Conservation (phyloP, 2,329 filamentous ascomycete genomes). For the Neopestalotiopsis sp. region DNA sequence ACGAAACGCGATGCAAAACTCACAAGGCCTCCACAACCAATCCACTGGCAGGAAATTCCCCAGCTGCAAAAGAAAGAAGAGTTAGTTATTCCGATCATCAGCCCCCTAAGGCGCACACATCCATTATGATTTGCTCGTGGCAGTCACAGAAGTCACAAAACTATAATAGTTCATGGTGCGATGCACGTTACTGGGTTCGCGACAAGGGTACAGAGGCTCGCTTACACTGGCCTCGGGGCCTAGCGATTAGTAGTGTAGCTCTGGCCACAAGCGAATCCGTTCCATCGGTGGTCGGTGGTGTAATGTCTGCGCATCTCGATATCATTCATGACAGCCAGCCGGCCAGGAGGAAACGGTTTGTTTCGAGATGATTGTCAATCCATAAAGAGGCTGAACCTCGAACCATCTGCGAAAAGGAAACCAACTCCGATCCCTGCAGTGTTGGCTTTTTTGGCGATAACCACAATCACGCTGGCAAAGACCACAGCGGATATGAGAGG, state of each 20-base stretch:
- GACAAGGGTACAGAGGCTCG: not conserved
- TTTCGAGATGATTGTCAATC: not conserved
- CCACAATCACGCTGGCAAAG: not conserved
- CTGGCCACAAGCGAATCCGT: not conserved
- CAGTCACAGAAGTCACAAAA: not conserved
- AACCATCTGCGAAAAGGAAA: not conserved
- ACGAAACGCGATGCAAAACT: conserved; percentile 18
- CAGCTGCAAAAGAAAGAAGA: not conserved
- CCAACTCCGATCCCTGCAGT: not conserved
- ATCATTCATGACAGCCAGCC: not conserved
- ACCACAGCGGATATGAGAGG: conserved; percentile 1
- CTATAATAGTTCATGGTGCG: not conserved
- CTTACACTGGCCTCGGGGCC: not conserved
- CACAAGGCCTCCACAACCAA: not conserved
- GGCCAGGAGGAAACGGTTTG: not conserved
- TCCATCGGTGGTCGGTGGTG: not conserved
- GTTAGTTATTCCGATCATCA: not conserved
- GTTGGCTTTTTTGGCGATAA: not conserved
- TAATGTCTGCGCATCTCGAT: not conserved
- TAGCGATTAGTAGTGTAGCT: not conserved
- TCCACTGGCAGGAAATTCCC: not conserved
- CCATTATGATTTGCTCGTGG: not conserved
- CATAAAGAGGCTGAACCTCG: not conserved
- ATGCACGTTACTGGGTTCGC: not conserved
- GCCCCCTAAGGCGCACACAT: not conserved